A percentile compares a stretch with the other conserved stretches of the same genome.
phyloP scores from a whole-genome alignment of 1,139 yeast genomes.

The Nakaseomyces delphensis region DNA sequence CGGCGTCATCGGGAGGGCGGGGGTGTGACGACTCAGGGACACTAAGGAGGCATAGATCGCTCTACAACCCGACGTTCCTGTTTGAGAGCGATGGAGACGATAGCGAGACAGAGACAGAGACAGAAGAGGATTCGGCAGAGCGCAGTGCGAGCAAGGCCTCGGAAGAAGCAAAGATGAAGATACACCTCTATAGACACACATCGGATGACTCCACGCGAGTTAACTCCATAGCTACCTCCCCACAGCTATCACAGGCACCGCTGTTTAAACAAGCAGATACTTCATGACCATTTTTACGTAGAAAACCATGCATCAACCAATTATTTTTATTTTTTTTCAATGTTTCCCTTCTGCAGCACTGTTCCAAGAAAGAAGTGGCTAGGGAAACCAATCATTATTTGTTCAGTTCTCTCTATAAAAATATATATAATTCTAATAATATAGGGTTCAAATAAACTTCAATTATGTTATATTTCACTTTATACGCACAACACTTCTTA shows the following conservation, averaged over 20 bases:
- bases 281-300: not conserved
- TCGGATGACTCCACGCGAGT: conserved; percentile 2
- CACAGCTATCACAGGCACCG: not conserved
- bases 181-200: conserved; percentile 1
- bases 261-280: not conserved
- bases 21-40: no score
- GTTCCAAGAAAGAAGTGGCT: no score
- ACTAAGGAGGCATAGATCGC: not conserved
- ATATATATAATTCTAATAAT: no score
- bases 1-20: no score
- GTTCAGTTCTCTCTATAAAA: no score
- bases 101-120: not conserved
- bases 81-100: conserved; percentile 2
- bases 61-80: not conserved
- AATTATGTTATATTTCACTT: no score
- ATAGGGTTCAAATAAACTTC: no score
- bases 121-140: no score
- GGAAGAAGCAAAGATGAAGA: not conserved
- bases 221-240: not conserved
- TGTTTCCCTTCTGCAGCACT: no score
- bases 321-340: no score
- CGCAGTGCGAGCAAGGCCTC: not conserved
- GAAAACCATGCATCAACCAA: not conserved
- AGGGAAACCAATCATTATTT: no score
- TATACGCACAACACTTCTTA: no score